phyloP scores from a whole-genome alignment of 108 stramenopile genomes.

The Seminavis robusta region DNA sequence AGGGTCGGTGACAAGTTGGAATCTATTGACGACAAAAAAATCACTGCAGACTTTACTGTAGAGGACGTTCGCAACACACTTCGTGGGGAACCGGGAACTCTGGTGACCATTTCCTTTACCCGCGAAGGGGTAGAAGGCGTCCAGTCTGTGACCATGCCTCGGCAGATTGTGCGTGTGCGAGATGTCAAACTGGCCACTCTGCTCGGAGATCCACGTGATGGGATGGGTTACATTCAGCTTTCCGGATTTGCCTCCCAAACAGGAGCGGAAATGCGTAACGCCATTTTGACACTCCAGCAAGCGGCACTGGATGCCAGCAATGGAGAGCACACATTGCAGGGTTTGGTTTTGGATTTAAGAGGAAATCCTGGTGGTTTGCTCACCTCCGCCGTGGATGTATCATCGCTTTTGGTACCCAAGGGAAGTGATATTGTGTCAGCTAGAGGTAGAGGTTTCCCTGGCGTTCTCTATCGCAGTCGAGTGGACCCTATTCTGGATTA shows the following conservation, averaged over 20 bases:
- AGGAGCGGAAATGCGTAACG: slow-evolving; percentile 77
- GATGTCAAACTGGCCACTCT: slow-evolving; percentile 85
- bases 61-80: slow-evolving; percentile 87
- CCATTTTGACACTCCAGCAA: slow-evolving; percentile 65
- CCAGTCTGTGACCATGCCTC: slow-evolving; percentile 62
- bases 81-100: slow-evolving; percentile 81
- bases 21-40: slow-evolving; percentile 65
- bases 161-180: slow-evolving; percentile 70
- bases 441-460: slow-evolving; percentile 88
- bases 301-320: slow-evolving; percentile 53
- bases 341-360: slow-evolving; percentile 87
- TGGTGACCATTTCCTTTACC: slow-evolving; percentile 68
- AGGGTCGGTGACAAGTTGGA: slow-evolving; percentile 79
- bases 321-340: slow-evolving; percentile 53
- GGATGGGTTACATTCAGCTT: slow-evolving; percentile 90
- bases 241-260: slow-evolving; percentile 88
- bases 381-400: slow-evolving; percentile 90
- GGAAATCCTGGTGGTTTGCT: slow-evolving; percentile 96
- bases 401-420: slow-evolving; percentile 87
- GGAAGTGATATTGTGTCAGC: slow-evolving; percentile 90
- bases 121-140: slow-evolving; percentile 66
- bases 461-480: slow-evolving; percentile 74
- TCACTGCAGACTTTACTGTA: slow-evolving; percentile 55
- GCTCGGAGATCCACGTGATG: slow-evolving; percentile 73
- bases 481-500: slow-evolving; percentile 77